Conservation (phyloP, 495 filamentous ascomycete species). For the Schizothecium vesticola region DNA sequence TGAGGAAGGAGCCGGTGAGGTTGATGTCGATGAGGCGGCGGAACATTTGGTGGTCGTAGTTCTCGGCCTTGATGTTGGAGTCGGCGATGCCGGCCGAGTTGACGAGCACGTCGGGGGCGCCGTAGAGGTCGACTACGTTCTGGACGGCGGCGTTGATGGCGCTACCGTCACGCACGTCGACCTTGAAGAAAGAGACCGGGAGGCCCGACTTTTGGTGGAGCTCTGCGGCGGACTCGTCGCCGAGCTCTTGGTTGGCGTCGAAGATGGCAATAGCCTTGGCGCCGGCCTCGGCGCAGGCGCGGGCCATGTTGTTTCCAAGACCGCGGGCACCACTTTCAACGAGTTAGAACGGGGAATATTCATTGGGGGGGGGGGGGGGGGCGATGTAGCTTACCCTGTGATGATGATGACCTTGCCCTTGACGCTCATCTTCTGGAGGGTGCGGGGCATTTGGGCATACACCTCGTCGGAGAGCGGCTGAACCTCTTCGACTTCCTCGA, state of each 20-base stretch:
- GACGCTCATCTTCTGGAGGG: constrained; percentile 59
- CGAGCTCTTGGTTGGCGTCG: constrained; percentile 68
- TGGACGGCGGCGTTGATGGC: constrained; percentile 58
- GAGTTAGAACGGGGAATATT: constrained; percentile 17
- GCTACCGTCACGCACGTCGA: constrained; percentile 65
- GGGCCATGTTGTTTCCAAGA: constrained; percentile 71
- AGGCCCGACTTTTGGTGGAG: constrained; percentile 62
- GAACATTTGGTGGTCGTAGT: constrained; percentile 60
- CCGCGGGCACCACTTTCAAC: constrained; percentile 62
- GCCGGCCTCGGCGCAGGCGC: constrained; percentile 67
- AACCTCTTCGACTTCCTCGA: constrained; percentile 31
- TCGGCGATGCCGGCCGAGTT: constrained; percentile 84
- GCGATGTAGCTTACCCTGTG: constrained; percentile 56
- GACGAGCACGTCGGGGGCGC: constrained; percentile 65
- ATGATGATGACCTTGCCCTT: constrained; percentile 64
- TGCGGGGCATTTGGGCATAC: constrained; percentile 48
- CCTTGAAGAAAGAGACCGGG: constrained; percentile 69
- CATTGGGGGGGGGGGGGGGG: too few species aligned
- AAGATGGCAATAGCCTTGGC: constrained; percentile 68
- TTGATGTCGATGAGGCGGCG: constrained; percentile 71
- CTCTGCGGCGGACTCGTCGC: constrained; percentile 59
- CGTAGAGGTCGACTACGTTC: constrained; percentile 54
- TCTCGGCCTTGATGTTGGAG: constrained; percentile 51
- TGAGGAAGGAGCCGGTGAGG: constrained; percentile 65
- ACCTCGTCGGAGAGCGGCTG: constrained; percentile 39